Evolutionary conservation across 805 yeast species (phyloP).

Genomic region (Alloascoidea hylecoeti): DNA sequence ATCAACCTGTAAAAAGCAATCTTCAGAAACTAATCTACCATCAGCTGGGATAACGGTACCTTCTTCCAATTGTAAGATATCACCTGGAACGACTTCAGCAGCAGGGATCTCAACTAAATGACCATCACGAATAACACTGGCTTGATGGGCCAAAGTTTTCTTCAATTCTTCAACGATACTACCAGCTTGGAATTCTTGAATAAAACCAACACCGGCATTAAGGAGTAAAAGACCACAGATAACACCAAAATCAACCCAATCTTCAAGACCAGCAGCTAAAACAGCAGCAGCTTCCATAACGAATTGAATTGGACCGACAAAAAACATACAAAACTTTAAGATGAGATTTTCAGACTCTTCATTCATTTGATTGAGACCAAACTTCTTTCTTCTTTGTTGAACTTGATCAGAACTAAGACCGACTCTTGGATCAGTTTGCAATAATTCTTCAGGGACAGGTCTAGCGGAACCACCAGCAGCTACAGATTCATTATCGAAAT

Average conservation of each 20-base stretch:
- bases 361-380: slow-evolving; percentile 81
- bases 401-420: slow-evolving; percentile 79
- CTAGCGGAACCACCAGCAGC: slow-evolving; percentile 45
- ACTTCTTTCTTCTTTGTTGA: slow-evolving; percentile 74
- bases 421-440: slow-evolving; percentile 64
- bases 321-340: slow-evolving; percentile 73
- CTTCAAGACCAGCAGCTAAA: slow-evolving; percentile 90
- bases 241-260: slow-evolving; percentile 99
- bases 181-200: slow-evolving; percentile 97
- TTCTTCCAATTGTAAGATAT: slow-evolving; percentile 81
- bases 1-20: slow-evolving; percentile 79
- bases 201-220: slow-evolving; percentile 90
- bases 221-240: slow-evolving; percentile 75
- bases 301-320: slow-evolving; percentile 92
- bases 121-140: slow-evolving; percentile 78
- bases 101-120: slow-evolving; percentile 61
- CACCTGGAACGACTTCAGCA: slow-evolving; percentile 90
- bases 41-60: slow-evolving; percentile 91
- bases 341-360: slow-evolving; percentile 75
- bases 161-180: slow-evolving; percentile 93
- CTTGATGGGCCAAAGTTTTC: slow-evolving; percentile 87
- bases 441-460: slow-evolving; percentile 75
- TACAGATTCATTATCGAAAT: slow-evolving; percentile 16
- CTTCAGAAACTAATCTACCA: slow-evolving; percentile 81
- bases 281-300: slow-evolving; percentile 96